Base-by-base conservation (phyloP, 805 yeast species). In the Hanseniaspora lachancei region DNA sequence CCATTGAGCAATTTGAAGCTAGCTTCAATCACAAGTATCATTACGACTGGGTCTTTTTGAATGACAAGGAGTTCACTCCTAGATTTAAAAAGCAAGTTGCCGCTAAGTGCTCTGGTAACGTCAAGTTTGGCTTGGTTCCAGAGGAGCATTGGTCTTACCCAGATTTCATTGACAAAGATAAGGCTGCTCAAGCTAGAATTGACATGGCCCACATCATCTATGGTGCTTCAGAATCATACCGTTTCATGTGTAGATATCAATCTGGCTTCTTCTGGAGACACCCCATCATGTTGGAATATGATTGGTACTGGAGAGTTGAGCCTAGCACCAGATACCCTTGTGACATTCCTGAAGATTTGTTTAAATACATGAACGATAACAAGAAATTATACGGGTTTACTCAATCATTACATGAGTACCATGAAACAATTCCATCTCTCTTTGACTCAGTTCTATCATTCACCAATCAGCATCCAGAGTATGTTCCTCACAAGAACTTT, bases 31-130 rank as follows among this genome's bases (percentile, higher is more conserved):
- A 63, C 43, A 70, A 73, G 54, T 82, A 67, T 64, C 76, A 80
- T 60, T 85, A 86, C 63, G 93, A 86, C 66, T 86, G 89, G 87
- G 82, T 84, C 2, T 86, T 86, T 62, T 67, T 86, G 49, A 86
- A 86, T 66, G 89, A 86, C 63, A 77, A 72, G 58, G 78, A 77
- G 2, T 86, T 86, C 66, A 64, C 74, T 44, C 74, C 72, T 3
- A 78, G 77, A 59, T 86, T 86, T 66, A 75, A 71, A 57, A 64
- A 68, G 29, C 66, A 71, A 27, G 75, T 84, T 1, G 58, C 73
- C 13, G 74, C 74, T 21, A 62, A 74, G 15, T 77, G 82, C n/a
- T 74, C 84, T 2, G 89, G 91, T 40, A 67, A 64, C 5, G 77
- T 80, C 39, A 74, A 75, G 56, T 86, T 81, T 64, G 95, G 89